Evolutionary conservation across 1,284 basidiomycete genomes (phyloP).

Genomic region (Malassezia yamatoensis): DNA sequence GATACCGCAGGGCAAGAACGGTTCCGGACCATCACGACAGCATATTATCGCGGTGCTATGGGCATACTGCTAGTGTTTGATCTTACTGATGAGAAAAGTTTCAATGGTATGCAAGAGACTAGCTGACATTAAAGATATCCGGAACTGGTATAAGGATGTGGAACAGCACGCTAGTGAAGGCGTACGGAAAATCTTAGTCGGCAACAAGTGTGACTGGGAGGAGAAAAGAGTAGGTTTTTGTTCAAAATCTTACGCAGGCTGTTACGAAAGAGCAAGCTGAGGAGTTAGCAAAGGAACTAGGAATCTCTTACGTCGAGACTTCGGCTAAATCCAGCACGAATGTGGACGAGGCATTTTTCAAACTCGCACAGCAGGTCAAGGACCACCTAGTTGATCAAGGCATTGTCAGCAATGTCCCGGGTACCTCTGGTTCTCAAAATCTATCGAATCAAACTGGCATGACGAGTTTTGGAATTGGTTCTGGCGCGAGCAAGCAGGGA

Average conservation of each 20-base stretch:
- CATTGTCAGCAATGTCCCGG: slow-evolving; percentile 15
- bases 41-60: slow-evolving; percentile 99
- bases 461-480: background rate
- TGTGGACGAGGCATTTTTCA: slow-evolving; percentile 98
- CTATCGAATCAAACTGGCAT: background rate
- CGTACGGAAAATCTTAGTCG: slow-evolving; percentile 97
- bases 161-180: slow-evolving; percentile 98
- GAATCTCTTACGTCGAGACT: slow-evolving; percentile 93
- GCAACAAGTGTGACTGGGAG: slow-evolving; percentile 98
- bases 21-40: slow-evolving; percentile 97
- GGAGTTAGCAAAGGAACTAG: slow-evolving; percentile 72
- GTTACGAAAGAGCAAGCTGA: slow-evolving; percentile 68
- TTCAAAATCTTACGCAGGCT: slow-evolving; percentile 48
- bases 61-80: slow-evolving; percentile 97
- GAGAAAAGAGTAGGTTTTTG: slow-evolving; percentile 62
- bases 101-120: slow-evolving; percentile 65
- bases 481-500: slow-evolving; percentile 8
- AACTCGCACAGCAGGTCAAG: slow-evolving; percentile 70
- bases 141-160: slow-evolving; percentile 96
- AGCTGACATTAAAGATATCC: slow-evolving; percentile 62
- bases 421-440: slow-evolving; percentile 3
- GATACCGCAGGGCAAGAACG: slow-evolving; percentile 98
- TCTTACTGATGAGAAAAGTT: slow-evolving; percentile 93
- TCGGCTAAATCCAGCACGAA: slow-evolving; percentile 95
- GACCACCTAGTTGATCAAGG: slow-evolving; percentile 72